Percentiles rank a stretch among this genome's conserved stretches.
phyloP scores from a whole-genome alignment of 2,329 filamentous ascomycete genomes.

The Ophiostoma sp. region DNA sequence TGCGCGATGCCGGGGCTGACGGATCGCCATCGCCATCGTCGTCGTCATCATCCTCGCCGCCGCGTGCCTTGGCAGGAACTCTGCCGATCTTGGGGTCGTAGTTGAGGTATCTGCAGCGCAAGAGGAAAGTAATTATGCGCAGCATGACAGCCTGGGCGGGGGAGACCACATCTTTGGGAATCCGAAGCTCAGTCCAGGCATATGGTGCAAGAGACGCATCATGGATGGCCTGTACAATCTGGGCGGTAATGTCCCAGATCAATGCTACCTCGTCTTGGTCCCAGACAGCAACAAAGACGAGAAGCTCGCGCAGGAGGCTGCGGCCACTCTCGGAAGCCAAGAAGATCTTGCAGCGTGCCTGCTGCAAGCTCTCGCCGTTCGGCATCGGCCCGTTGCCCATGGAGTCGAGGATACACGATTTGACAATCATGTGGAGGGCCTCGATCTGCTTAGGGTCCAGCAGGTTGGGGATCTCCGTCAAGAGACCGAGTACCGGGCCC shows the following conservation, averaged over 20 bases:
- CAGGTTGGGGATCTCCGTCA: slow-evolving; percentile 92
- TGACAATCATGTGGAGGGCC: slow-evolving; percentile 93
- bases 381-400: slow-evolving; percentile 62
- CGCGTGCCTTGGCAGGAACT: neutral
- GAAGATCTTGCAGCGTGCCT: slow-evolving; percentile 82
- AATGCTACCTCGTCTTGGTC: slow-evolving; percentile 88
- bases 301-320: slow-evolving; percentile 79
- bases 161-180: slow-evolving; percentile 92
- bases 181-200: slow-evolving; percentile 84
- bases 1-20: slow-evolving; percentile 4
- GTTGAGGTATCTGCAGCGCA: slow-evolving; percentile 44
- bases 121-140: slow-evolving; percentile 84
- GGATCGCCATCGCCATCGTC: slow-evolving; percentile 39
- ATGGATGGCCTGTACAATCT: slow-evolving; percentile 90
- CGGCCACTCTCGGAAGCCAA: slow-evolving; percentile 85
- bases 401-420: slow-evolving; percentile 87
- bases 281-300: slow-evolving; percentile 97
- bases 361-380: slow-evolving; percentile 77
- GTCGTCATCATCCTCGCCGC: neutral
- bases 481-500: slow-evolving; percentile 71
- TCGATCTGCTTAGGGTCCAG: slow-evolving; percentile 93
- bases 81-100: slow-evolving; percentile 1
- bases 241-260: slow-evolving; percentile 93
- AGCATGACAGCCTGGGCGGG: slow-evolving; percentile 91
- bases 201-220: slow-evolving; percentile 86